Conservation (phyloP, 179 eudicot species). For the Silene coronaria region DNA sequence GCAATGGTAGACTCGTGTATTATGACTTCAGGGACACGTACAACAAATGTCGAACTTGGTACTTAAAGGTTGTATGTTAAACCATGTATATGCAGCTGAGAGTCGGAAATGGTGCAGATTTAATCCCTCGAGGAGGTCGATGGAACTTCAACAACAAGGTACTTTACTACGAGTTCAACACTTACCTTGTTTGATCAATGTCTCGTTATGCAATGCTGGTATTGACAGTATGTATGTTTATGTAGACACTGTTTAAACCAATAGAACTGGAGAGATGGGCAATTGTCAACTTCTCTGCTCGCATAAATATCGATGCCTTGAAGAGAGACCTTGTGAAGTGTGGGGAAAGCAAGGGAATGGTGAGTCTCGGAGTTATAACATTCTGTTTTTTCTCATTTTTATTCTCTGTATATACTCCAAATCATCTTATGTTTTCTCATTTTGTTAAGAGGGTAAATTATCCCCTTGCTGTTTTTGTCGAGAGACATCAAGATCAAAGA, state of each 20-base stretch:
- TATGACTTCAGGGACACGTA: too few species aligned
- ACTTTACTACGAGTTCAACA: background rate
- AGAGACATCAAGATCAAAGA: conserved; percentile 49
- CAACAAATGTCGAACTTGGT: too few species aligned
- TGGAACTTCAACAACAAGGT: conserved; percentile 51
- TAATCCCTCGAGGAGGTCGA: conserved; percentile 34
- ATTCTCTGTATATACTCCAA: conserved; percentile 19
- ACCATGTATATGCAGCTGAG: conserved; percentile 21
- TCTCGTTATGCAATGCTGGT: background rate
- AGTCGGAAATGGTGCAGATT: conserved; percentile 31
- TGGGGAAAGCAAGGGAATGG: conserved; percentile 68
- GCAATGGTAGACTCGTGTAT: too few species aligned
- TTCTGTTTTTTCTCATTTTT: too few species aligned
- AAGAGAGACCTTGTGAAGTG: conserved; percentile 52
- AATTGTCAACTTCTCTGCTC: conserved; percentile 78
- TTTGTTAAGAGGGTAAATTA: conserved; percentile 37
- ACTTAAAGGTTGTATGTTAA: too few species aligned
- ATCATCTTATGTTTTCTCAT: background rate
- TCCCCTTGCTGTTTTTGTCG: conserved; percentile 59
- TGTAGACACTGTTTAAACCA: conserved; percentile 55
- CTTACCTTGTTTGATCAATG: too few species aligned
- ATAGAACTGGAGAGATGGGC: conserved; percentile 58
- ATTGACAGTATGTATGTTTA: background rate
- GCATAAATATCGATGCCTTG: conserved; percentile 50
- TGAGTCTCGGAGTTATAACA: too few species aligned